These are phyloP conservation scores for Eleusine coracana DNA, from an alignment of 176 grass and related monocot species.

Conservation along the genomic window DNA sequence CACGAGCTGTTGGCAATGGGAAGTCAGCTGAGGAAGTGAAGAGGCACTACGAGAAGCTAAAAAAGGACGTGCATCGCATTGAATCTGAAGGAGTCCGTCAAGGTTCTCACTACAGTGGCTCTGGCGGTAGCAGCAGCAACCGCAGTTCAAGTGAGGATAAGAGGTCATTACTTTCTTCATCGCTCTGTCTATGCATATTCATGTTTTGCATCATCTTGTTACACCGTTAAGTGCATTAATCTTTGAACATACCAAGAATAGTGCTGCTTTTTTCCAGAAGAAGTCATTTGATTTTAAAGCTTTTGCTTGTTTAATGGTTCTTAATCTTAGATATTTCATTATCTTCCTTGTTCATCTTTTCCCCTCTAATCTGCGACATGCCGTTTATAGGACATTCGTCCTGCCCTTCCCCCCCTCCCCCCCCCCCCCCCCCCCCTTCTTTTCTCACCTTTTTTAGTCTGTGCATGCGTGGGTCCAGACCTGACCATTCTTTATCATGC, in stretches of 20 bases:
- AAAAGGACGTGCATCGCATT: conserved; percentile 52
- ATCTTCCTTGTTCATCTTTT: conserved; percentile 17
- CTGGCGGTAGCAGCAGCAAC: conserved; percentile 28
- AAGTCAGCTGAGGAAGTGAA: conserved; percentile 73
- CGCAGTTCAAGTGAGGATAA: conserved; percentile 41
- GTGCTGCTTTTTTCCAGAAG: conserved; percentile 21
- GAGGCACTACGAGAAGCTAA: conserved; percentile 58
- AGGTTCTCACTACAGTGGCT: conserved; percentile 30
- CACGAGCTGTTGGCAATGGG: conserved; percentile 58
- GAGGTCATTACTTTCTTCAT: conserved; percentile 41
- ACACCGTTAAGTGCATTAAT: background rate
- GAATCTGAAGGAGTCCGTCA: conserved; percentile 26
- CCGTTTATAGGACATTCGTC: conserved; percentile 29
- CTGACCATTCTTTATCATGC: conserved; percentile 39
- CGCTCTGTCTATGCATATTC: conserved; percentile 22
- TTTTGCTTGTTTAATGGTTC: conserved; percentile 33
- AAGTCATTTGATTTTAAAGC: conserved; percentile 17
- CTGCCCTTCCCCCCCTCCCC: no score
- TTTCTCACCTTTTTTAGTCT: background rate
- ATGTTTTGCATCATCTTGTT: conserved; percentile 11
- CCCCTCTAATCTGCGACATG: background rate
- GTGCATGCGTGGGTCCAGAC: background rate
- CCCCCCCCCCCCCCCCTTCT: no score
- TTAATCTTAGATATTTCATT: conserved; percentile 13
- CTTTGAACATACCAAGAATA: conserved; percentile 11